Evolutionary conservation across 352 stramenopile species (phyloP), one percentile per base, ranked within the genome.

Genomic region (Phytophthora fragariae): DNA sequence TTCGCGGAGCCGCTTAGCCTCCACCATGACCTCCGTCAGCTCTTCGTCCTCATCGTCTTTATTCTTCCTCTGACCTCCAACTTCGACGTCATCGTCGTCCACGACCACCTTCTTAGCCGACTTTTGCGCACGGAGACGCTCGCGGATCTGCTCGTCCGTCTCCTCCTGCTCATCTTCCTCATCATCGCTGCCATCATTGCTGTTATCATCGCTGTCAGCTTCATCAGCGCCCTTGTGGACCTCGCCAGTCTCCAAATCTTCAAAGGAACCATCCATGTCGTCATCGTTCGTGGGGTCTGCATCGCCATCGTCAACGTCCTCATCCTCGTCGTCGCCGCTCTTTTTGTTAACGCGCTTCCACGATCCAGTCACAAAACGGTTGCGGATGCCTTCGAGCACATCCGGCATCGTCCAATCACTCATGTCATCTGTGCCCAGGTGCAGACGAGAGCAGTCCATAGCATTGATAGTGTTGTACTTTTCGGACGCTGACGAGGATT

Each of bases 361-460:
- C 27, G 97, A 97, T n/a, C 97, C 97, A 57, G 97, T 99, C 2
- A 99, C 97, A 76, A 99, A 99, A 52, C 97, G 98, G 68, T 99
- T 84, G 60, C 90, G 91, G 41, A 97, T 91, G 31, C 86, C 79
- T 66, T 97, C 80, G 2, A 97, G 78, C 8, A 93, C 74, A 54
- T 96, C 86, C 0, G 80, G 78, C 69, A 94, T 80, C 5, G 80
- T 75, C 89, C 90, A 95, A 49, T 94, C 91, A 31, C 94, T 90
- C 35, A 88, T 54, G 50, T 97, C 89, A 14, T 93, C 81, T 5
- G 58, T 53, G 24, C 70, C 84, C 33, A 92, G 67, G 62, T 97
- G 87, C 60, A 98, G 83, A 52, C 91, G 88, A 11, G 88, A 94
- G 61, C 86, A 94, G 60, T 96, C 89, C 44, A 96, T 73, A 7